Conservation (phyloP, 2,329 filamentous ascomycete species). For the Fusarium euwallaceae region DNA sequence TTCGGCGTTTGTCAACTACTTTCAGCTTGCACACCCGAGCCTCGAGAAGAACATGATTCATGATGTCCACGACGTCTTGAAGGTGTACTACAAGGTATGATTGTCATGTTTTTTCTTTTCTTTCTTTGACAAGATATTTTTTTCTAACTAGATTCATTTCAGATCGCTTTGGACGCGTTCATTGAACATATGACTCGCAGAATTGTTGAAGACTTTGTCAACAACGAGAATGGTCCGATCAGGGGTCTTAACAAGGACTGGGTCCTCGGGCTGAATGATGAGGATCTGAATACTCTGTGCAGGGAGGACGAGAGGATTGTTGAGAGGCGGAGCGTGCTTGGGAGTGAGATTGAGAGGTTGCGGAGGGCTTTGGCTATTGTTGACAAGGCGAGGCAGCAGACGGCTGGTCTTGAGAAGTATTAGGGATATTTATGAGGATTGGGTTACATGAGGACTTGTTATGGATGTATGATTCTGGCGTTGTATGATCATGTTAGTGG, state of each 20-base stretch:
- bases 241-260: constrained; percentile 20
- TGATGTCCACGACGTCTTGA: constrained; percentile 54
- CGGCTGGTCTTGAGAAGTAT: constrained; percentile 3
- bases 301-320: constrained; percentile 35
- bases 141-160: background rate
- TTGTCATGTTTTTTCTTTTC: no score
- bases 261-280: constrained; percentile 22
- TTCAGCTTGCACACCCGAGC: constrained; percentile 20
- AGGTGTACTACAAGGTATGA: constrained; percentile 54
- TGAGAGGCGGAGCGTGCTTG: constrained; percentile 26
- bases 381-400: constrained; percentile 30
- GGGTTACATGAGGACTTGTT: background rate
- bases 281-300: constrained; percentile 24
- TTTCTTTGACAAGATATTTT: background rate
- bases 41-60: constrained; percentile 46
- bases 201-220: no score
- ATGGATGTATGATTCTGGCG: background rate
- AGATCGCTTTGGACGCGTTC: background rate
- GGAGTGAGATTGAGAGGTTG: constrained; percentile 37
- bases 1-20: constrained; percentile 5
- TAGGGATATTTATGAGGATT: background rate
- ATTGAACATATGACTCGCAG: no score
- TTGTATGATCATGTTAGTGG: background rate
- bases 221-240: constrained; percentile 34
- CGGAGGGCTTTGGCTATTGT: constrained; percentile 32